Base-by-base conservation (phyloP, 176 grass and related monocot genomes). In the Hordeum marinum region DNA sequence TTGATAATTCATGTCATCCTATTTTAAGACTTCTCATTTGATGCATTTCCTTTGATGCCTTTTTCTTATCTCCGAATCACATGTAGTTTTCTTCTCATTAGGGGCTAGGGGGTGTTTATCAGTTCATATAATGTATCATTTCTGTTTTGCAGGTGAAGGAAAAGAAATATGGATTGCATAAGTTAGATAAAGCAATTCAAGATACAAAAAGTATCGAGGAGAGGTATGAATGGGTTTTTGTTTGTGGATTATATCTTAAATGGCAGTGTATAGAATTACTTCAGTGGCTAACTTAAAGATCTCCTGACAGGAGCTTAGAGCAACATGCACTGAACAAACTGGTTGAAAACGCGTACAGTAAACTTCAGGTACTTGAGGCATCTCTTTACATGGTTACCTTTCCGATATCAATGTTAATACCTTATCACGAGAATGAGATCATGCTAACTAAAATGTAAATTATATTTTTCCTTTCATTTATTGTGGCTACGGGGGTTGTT, bases 311-410 rank as follows among this genome's bases (percentile, higher is more conserved):
- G 90, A 86, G 88, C 66, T 82, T 94, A 37, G 92, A 92, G 84
- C 90, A 85, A 77, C 80, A 89, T 89, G 90, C 94, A 29, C 78
- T 97, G 80, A 90, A 97, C 77, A 97, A 94, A 82, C 75, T 97
- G 63, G 84, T 94, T 83, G 94, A 97, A 79, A 79, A 80, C 41
- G 90, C 90, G 43, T 90, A 90, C 86, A 90, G 75, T 81, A 97
- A 85, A 61, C 86, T 94, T 70, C 84, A 82, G 94, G 94, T 94
- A 92, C 45, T 80, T 84, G 29, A 35, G 13, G 76, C 68, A 67
- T 70, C 75, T 83, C 32, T 63, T 40, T 29, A 54, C 40, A 39
- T 84, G 52, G 36, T 88, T 37, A 6, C n/a, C 21, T 40, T 76
- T 76, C 31, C 13, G 6, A 63, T 9, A 17, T 40, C 4, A 5